Conservation (phyloP, 129 eudicot genomes). For the Pittosporum tobira region DNA sequence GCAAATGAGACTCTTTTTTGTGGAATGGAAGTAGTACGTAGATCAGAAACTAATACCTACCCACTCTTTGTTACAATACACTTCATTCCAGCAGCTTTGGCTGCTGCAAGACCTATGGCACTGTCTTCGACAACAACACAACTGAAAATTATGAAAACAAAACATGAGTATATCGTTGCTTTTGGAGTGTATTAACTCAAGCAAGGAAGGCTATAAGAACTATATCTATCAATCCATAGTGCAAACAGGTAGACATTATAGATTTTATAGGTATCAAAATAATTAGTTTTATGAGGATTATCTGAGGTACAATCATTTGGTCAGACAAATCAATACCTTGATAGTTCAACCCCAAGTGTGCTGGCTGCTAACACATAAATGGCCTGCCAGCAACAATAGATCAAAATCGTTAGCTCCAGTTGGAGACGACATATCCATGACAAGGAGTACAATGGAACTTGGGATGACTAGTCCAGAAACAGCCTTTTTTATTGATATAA, state of each 20-base stretch:
- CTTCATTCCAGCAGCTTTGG: slow-evolving; percentile 97
- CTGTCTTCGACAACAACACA: slow-evolving; percentile 98
- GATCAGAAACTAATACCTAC: slow-evolving; percentile 22
- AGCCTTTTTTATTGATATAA: no score
- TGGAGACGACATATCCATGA: neutral
- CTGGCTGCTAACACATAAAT: slow-evolving; percentile 81
- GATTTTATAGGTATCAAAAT: no score
- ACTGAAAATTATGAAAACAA: slow-evolving; percentile 30
- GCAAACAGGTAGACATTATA: no score
- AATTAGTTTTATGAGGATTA: neutral
- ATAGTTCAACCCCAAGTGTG: slow-evolving; percentile 76
- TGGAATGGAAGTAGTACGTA: neutral
- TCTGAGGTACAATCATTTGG: neutral
- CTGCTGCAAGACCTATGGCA: slow-evolving; percentile 96
- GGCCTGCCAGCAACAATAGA: slow-evolving; percentile 47
- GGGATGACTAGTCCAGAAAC: neutral
- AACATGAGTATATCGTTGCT: neutral
- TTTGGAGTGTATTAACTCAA: neutral
- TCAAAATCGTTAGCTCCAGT: neutral
- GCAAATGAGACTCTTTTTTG: no score
- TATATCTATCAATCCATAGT: neutral
- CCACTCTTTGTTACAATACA: slow-evolving; percentile 96
- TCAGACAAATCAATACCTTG: slow-evolving; percentile 40
- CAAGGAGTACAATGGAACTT: neutral
- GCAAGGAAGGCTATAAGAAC: neutral